phyloP scores from a whole-genome alignment of 176 grass and related monocot species.

The Poa pratensis region DNA sequence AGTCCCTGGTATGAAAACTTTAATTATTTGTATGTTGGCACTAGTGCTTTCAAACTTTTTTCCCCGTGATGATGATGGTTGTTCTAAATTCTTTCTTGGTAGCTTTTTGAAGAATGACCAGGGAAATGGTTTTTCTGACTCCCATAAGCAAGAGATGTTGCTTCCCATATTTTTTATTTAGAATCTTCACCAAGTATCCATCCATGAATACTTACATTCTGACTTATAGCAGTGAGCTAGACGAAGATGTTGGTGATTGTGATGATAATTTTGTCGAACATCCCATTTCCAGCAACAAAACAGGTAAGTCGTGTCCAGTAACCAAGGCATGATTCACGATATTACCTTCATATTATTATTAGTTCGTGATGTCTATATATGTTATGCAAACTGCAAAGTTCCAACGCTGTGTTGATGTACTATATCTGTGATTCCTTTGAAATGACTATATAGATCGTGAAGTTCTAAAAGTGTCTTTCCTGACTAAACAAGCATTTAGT shows the following conservation, averaged over 20 bases:
- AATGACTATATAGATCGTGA: not conserved
- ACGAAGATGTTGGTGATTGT: conserved; percentile 43
- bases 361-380: not conserved
- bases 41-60: not conserved
- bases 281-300: conserved; percentile 42
- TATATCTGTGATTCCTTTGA: not conserved
- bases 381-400: not conserved
- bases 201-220: conserved; percentile 20
- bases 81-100: conserved; percentile 11
- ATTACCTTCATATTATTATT: not conserved
- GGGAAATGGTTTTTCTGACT: conserved; percentile 19
- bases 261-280: conserved; percentile 44
- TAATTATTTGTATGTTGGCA: not conserved
- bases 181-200: not conserved
- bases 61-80: conserved; percentile 23
- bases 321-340: not conserved
- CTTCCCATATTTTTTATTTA: not conserved
- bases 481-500: not conserved
- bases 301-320: conserved; percentile 36
- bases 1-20: not conserved
- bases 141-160: not conserved
- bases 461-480: conserved; percentile 21
- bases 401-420: not conserved
- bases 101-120: conserved; percentile 38
- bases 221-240: conserved; percentile 42